These are phyloP conservation scores for Sodiomyces alkalinus DNA, from an alignment of 2,329 filamentous ascomycete genomes.

Conservation along the genomic window DNA sequence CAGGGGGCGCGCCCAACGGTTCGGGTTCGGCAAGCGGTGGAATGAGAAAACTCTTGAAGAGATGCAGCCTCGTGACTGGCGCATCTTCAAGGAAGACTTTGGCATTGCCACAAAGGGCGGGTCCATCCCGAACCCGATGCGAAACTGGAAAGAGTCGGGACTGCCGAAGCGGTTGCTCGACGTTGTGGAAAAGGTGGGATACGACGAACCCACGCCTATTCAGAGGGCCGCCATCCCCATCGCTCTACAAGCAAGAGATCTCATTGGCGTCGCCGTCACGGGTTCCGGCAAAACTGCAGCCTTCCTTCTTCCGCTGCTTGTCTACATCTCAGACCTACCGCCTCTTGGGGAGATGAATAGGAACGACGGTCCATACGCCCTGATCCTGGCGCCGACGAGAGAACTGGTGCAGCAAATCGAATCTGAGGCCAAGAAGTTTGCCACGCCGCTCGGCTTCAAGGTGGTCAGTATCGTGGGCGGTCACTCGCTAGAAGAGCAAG, in stretches of 20 bases:
- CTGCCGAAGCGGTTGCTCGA: conserved; percentile 65
- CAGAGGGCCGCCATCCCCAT: conserved; percentile 93
- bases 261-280: conserved; percentile 96
- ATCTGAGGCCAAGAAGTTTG: conserved; percentile 84
- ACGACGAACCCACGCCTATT: conserved; percentile 80
- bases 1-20: conserved; percentile 56
- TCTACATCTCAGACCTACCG: conserved; percentile 86
- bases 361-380: conserved; percentile 92
- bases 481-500: conserved; percentile 87
- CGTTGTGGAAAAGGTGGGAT: conserved; percentile 73
- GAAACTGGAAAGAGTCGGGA: conserved; percentile 74
- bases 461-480: conserved; percentile 97
- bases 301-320: conserved; percentile 79
- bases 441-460: conserved; percentile 76
- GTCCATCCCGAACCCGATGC: conserved; percentile 88
- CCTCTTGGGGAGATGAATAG: conserved; percentile 73
- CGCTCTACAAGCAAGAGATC: conserved; percentile 76
- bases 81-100: conserved; percentile 99
- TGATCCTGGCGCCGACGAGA: conserved; percentile 90
- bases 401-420: conserved; percentile 98
- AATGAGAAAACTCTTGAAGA: conserved; percentile 81
- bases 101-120: conserved; percentile 92
- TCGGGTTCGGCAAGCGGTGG: conserved; percentile 84
- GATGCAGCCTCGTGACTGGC: conserved; percentile 97
- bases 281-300: conserved; percentile 97